phyloP scores from a whole-genome alignment of 1,139 yeast genomes.

The Kodamaea fungicola region DNA sequence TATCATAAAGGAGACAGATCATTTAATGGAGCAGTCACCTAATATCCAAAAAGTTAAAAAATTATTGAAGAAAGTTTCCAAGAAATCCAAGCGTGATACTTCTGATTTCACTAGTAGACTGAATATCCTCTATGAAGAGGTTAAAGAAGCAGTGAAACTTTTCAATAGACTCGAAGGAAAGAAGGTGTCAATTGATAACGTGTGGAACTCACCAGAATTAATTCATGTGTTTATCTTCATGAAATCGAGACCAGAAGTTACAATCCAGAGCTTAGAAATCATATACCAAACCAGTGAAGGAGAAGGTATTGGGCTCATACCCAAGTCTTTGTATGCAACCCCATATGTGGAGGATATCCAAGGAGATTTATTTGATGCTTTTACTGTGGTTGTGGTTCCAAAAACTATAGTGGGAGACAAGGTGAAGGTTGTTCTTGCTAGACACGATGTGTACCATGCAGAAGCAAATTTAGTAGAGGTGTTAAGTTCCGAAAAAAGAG shows the following conservation, averaged over 20 bases:
- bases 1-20: constrained; percentile 1
- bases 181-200: constrained; percentile 13
- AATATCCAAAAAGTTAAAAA: constrained; percentile 7
- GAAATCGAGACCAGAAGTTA: constrained; percentile 18
- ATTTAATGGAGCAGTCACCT: neutral
- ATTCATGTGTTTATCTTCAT: constrained; percentile 26
- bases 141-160: constrained; percentile 19
- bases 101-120: constrained; percentile 26
- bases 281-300: constrained; percentile 33
- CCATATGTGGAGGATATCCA: constrained; percentile 12
- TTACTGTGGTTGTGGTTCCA: constrained; percentile 33
- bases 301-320: constrained; percentile 35
- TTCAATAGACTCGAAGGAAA: constrained; percentile 5
- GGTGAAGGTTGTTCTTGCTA: constrained; percentile 25
- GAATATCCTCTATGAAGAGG: constrained; percentile 22
- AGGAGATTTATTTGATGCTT: constrained; percentile 11
- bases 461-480: constrained; percentile 28
- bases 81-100: constrained; percentile 27
- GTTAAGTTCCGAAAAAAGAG: constrained; percentile 17
- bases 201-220: constrained; percentile 23
- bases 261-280: constrained; percentile 22
- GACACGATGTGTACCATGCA: constrained; percentile 30
- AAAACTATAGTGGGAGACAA: constrained; percentile 39
- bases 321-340: constrained; percentile 21
- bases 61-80: constrained; percentile 12